A percentile compares a stretch with the other conserved stretches of the same genome.
Evolutionary conservation across 495 filamentous ascomycete species (phyloP).

Genomic region (Halenospora varia): DNA sequence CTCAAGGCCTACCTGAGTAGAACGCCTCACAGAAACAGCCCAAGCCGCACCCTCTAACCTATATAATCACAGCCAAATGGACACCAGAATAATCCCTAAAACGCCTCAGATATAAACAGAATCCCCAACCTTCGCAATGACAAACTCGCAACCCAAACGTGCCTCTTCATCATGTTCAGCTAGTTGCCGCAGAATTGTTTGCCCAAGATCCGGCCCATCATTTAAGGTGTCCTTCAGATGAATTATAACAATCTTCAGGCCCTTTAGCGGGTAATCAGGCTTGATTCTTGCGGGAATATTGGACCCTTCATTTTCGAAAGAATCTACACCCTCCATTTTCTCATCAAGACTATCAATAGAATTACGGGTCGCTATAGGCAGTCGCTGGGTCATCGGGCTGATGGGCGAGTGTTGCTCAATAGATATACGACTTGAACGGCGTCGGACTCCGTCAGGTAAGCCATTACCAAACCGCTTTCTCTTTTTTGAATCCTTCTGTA

Average conservation of each 20-base stretch:
- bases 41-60: too few species aligned
- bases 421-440: not conserved
- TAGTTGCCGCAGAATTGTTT: constrained; percentile 67
- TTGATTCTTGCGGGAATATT: constrained; percentile 17
- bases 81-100: not conserved
- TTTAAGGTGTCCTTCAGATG: constrained; percentile 74
- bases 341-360: not conserved
- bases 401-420: not conserved
- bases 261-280: constrained; percentile 30
- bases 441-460: not conserved
- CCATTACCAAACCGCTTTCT: constrained; percentile 27
- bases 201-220: constrained; percentile 54
- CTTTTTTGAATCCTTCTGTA: constrained; percentile 15
- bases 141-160: constrained; percentile 74
- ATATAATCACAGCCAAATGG: too few species aligned
- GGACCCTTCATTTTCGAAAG: not conserved
- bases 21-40: too few species aligned
- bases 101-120: constrained; percentile 16
- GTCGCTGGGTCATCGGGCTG: not conserved
- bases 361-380: not conserved
- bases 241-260: constrained; percentile 68
- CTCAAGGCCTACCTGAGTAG: too few species aligned
- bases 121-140: constrained; percentile 54
- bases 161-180: constrained; percentile 52
- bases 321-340: not conserved